These are phyloP conservation scores for Bacterosira constricta DNA, from an alignment of 108 stramenopile species.

Conservation along the genomic window DNA sequence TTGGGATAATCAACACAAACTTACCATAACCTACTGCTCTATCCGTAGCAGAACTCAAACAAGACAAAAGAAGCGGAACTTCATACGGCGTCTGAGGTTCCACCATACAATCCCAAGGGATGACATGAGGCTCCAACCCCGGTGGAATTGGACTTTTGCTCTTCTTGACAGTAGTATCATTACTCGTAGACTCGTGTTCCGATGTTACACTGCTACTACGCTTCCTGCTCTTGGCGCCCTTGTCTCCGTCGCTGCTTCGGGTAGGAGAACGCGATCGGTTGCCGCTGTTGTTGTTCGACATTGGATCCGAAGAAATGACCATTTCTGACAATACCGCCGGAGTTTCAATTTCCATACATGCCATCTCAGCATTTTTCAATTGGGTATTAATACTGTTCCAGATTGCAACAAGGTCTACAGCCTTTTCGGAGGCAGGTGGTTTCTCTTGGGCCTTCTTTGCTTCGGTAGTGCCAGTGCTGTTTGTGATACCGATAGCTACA, in stretches of 20 bases:
- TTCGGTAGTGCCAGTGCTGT: not conserved
- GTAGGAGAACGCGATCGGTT: slow-evolving; percentile 22
- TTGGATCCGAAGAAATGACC: slow-evolving; percentile 1
- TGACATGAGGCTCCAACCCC: slow-evolving; percentile 44
- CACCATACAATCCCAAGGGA: slow-evolving; percentile 64
- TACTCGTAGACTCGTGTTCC: slow-evolving; percentile 15
- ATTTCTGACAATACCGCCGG: slow-evolving; percentile 40
- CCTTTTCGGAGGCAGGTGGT: too few relatives aligned
- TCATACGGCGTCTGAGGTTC: slow-evolving; percentile 79
- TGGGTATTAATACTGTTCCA: slow-evolving; percentile 59
- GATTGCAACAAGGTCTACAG: slow-evolving; percentile 46
- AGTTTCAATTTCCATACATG: slow-evolving; percentile 49
- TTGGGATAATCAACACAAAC: too few relatives aligned
- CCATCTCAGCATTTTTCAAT: slow-evolving; percentile 47
- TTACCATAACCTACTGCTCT: slow-evolving; percentile 66
- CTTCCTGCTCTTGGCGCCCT: slow-evolving; percentile 15
- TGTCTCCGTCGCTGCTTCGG: not conserved
- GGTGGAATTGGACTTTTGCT: slow-evolving; percentile 16
- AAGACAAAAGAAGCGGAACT: slow-evolving; percentile 73
- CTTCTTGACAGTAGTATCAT: slow-evolving; percentile 21
- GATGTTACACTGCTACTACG: slow-evolving; percentile 36
- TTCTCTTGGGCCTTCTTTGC: too few relatives aligned
- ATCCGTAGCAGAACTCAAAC: slow-evolving; percentile 65
- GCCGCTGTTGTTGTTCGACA: slow-evolving; percentile 5
- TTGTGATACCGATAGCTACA: not conserved